These are phyloP conservation scores for Penicillium pulvis DNA, from an alignment of 495 filamentous ascomycete genomes.

Conservation along the genomic window DNA sequence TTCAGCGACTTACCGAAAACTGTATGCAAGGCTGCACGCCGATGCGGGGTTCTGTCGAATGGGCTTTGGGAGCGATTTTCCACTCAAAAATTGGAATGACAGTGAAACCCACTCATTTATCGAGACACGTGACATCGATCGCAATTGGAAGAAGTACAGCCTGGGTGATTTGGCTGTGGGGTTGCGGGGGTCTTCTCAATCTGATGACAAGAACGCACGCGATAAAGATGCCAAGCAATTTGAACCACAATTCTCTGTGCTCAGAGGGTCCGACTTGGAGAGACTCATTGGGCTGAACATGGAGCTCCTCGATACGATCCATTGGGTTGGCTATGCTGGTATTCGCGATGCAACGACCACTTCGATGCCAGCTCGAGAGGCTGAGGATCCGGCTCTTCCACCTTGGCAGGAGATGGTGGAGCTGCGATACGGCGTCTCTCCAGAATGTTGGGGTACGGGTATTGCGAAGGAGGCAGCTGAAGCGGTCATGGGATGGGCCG, in stretches of 20 bases:
- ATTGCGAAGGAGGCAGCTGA: conserved; percentile 27
- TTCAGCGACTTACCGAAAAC: conserved; percentile 18
- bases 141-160: conserved; percentile 19
- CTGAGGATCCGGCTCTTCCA: conserved; percentile 19
- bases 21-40: conserved; percentile 25
- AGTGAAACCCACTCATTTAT: conserved; percentile 24
- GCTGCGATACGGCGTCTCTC: conserved; percentile 26
- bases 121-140: conserved; percentile 24
- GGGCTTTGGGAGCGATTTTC: conserved; percentile 25
- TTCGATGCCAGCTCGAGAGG: conserved; percentile 20
- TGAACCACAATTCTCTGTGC: neutral
- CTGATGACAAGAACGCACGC: neutral
- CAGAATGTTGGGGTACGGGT: conserved; percentile 24
- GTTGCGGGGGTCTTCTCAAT: conserved; percentile 5
- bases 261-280: conserved; percentile 7
- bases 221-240: neutral
- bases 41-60: conserved; percentile 26
- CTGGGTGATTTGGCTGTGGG: conserved; percentile 31
- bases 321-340: conserved; percentile 33
- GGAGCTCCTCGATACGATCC: conserved; percentile 6
- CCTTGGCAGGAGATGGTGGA: conserved; percentile 32
- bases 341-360: conserved; percentile 31
- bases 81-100: conserved; percentile 23
- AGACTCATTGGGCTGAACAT: neutral
- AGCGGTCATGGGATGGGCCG: conserved; percentile 25